These are phyloP conservation scores for Nicotiana benthamiana DNA, from an alignment of 257 asterid species.

Conservation along the genomic window DNA sequence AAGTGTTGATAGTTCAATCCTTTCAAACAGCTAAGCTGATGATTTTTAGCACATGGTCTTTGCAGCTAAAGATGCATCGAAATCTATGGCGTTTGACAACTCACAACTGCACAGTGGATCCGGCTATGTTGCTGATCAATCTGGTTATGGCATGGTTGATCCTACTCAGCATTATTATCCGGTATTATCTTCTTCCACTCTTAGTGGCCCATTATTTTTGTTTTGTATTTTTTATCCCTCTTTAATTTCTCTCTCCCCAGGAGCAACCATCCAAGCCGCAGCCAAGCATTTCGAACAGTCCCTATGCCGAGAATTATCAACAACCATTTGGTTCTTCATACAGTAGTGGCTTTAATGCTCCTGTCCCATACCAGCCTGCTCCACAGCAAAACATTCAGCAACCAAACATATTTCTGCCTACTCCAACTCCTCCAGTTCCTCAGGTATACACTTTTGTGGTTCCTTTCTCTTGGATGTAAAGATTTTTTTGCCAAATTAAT, in stretches of 20 bases:
- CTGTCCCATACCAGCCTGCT: slow-evolving; percentile 46
- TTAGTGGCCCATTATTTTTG: neutral
- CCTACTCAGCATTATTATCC: slow-evolving; percentile 52
- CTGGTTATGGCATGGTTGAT: slow-evolving; percentile 42
- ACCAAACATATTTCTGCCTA: slow-evolving; percentile 69
- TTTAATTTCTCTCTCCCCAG: slow-evolving; percentile 29
- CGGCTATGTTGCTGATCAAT: slow-evolving; percentile 40
- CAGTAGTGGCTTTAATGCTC: slow-evolving; percentile 41
- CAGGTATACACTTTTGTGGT: slow-evolving; percentile 29
- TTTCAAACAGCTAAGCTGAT: neutral
- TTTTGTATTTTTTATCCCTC: slow-evolving; percentile 7
- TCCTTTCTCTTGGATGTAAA: neutral
- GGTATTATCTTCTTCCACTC: slow-evolving; percentile 30
- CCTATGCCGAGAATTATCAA: slow-evolving; percentile 56
- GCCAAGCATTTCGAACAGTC: slow-evolving; percentile 42
- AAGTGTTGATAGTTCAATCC: neutral
- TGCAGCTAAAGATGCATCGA: slow-evolving; percentile 49
- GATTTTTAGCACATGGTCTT: neutral
- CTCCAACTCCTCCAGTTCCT: slow-evolving; percentile 51
- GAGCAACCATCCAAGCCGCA: slow-evolving; percentile 43
- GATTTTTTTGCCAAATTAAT: neutral
- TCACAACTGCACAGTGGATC: slow-evolving; percentile 40
- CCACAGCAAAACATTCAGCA: slow-evolving; percentile 43
- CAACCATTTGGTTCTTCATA: slow-evolving; percentile 37
- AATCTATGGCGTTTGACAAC: slow-evolving; percentile 35